A percentile compares a stretch with the other conserved stretches of the same genome.
Evolutionary conservation across 805 yeast species (phyloP).

Genomic region (Dipodascus geniculatus): DNA sequence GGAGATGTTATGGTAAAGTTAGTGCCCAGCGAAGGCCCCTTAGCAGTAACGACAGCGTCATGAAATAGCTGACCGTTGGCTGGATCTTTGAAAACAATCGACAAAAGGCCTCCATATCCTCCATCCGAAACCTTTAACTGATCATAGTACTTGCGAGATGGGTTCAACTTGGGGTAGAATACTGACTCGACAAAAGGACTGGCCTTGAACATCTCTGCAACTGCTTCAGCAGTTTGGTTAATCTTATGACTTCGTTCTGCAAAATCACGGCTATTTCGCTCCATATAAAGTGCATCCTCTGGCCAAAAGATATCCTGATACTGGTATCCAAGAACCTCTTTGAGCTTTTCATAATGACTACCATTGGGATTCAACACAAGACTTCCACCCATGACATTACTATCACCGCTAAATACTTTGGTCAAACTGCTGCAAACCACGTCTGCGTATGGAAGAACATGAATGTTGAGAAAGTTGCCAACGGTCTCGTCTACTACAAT

Average conservation of each 20-base stretch:
- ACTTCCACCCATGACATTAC: conserved; percentile 93
- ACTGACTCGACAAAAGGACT: conserved; percentile 45
- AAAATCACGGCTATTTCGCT: conserved; percentile 88
- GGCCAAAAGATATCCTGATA: conserved; percentile 78
- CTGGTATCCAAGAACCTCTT: conserved; percentile 38
- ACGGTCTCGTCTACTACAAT: conserved; percentile 90
- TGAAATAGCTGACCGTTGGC: conserved; percentile 62
- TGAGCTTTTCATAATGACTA: conserved; percentile 36
- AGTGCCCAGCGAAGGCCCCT: conserved; percentile 88
- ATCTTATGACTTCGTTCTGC: conserved; percentile 41
- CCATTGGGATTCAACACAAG: conserved; percentile 65
- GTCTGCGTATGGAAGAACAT: conserved; percentile 75
- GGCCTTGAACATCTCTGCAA: conserved; percentile 21
- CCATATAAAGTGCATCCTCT: conserved; percentile 86
- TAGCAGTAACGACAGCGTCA: conserved; percentile 55
- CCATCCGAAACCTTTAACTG: conserved; percentile 53
- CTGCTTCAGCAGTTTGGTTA: conserved; percentile 29
- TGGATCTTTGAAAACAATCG: conserved; percentile 56
- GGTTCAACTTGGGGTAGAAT: conserved; percentile 54
- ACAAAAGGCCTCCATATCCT: conserved; percentile 83
- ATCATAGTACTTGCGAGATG: conserved; percentile 57
- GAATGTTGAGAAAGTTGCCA: conserved; percentile 79
- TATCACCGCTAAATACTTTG: conserved; percentile 87
- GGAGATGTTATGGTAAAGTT: conserved; percentile 86
- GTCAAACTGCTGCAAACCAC: conserved; percentile 79